These are phyloP conservation scores for Hypholoma sublateritium DNA, from an alignment of 768 basidiomycete genomes.

Conservation along the genomic window DNA sequence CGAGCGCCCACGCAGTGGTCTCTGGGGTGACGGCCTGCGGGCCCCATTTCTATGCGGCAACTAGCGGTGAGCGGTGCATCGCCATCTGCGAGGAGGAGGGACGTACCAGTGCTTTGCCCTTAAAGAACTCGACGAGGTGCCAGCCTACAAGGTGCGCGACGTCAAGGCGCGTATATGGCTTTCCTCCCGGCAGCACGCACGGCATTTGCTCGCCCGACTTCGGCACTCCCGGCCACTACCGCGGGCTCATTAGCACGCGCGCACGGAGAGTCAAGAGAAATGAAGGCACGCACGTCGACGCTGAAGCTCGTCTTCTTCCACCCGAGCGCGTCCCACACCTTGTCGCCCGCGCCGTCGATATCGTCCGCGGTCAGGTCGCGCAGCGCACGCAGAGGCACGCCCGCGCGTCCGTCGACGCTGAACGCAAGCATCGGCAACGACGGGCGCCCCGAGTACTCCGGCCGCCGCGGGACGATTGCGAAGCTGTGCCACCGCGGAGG, in stretches of 20 bases:
- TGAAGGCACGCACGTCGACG: conserved; percentile 18
- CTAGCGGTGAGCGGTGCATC: neutral
- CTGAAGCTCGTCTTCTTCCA: conserved; percentile 20
- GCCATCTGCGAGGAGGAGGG: neutral
- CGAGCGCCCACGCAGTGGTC: conserved; percentile 16
- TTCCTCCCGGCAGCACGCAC: neutral
- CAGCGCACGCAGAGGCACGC: conserved; percentile 20
- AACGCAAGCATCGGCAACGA: conserved; percentile 15
- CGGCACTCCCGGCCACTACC: conserved; percentile 23
- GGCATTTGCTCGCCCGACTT: neutral
- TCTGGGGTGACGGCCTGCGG: conserved; percentile 5
- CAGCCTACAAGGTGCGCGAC: conserved; percentile 12
- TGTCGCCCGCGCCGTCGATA: conserved; percentile 19
- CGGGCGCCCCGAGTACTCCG: neutral
- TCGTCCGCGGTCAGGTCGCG: conserved; percentile 10
- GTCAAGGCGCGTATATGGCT: conserved; percentile 13
- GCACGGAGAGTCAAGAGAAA: neutral
- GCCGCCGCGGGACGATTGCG: neutral
- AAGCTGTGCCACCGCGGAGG: neutral
- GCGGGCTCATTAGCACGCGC: neutral
- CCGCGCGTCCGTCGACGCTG: conserved; percentile 15
- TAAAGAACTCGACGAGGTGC: conserved; percentile 2
- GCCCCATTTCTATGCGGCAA: neutral
- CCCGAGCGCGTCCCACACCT: conserved; percentile 12
- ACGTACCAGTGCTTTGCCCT: conserved; percentile 1